These are phyloP conservation scores for Diaporthe humulicola DNA, from an alignment of 2,329 filamentous ascomycete species.

Conservation along the genomic window DNA sequence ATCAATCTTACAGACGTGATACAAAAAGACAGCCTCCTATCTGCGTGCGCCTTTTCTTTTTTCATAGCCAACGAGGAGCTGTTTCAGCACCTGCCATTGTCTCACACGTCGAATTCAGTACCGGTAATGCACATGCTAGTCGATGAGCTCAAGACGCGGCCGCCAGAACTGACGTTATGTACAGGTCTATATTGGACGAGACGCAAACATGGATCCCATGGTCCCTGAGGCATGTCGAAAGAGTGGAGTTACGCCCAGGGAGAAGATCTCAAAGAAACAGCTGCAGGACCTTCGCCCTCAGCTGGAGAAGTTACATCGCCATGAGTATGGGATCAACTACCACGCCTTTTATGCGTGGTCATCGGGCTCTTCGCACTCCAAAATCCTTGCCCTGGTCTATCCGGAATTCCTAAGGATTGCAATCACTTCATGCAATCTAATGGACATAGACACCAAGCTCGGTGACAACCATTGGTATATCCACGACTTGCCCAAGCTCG, in stretches of 20 bases:
- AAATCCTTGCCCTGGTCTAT: slow-evolving; percentile 45
- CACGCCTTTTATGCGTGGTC: slow-evolving; percentile 44
- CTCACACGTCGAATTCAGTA: slow-evolving; percentile 37
- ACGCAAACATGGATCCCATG: slow-evolving; percentile 42
- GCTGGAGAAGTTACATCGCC: slow-evolving; percentile 39
- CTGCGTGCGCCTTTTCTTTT: slow-evolving; percentile 45
- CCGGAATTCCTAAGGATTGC: slow-evolving; percentile 43
- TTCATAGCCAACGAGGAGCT: slow-evolving; percentile 45
- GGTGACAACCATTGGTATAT: slow-evolving; percentile 48
- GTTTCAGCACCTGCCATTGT: slow-evolving; percentile 41
- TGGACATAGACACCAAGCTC: slow-evolving; percentile 44
- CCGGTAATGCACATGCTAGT: slow-evolving; percentile 38
- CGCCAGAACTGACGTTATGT: neutral
- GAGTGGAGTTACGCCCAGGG: slow-evolving; percentile 38
- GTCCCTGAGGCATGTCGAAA: slow-evolving; percentile 30
- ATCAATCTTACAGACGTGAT: slow-evolving; percentile 44
- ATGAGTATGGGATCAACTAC: slow-evolving; percentile 43
- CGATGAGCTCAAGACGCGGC: neutral
- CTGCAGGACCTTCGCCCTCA: slow-evolving; percentile 38
- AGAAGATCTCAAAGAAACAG: slow-evolving; percentile 40
- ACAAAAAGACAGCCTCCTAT: slow-evolving; percentile 42
- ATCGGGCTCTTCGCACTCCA: slow-evolving; percentile 43
- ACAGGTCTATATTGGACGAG: slow-evolving; percentile 45
- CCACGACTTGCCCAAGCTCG: slow-evolving; percentile 44
- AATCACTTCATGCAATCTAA: slow-evolving; percentile 48